Evolutionary conservation across 1,139 yeast species (phyloP).

Genomic region (Debaryomyces robertsiae): DNA sequence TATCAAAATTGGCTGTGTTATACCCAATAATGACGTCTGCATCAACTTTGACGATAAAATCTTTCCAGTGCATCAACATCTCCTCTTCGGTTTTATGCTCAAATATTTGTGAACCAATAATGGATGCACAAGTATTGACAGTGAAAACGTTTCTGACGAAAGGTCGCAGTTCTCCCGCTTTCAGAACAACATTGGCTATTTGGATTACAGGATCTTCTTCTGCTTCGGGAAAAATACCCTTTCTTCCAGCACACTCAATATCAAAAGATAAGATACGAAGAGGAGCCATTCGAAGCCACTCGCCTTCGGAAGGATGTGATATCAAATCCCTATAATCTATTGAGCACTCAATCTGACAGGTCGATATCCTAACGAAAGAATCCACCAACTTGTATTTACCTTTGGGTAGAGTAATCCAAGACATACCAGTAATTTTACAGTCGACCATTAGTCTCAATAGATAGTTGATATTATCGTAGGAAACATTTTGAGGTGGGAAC

Average conservation of each 20-base stretch:
- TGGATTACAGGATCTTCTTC: slow-evolving; percentile 93
- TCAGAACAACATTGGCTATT: slow-evolving; percentile 90
- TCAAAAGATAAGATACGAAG: slow-evolving; percentile 91
- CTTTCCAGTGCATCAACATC: slow-evolving; percentile 83
- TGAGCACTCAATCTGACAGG: slow-evolving; percentile 82
- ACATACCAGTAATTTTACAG: slow-evolving; percentile 92
- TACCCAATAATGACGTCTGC: slow-evolving; percentile 98
- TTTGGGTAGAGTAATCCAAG: slow-evolving; percentile 90
- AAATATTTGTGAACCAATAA: slow-evolving; percentile 89
- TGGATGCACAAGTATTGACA: slow-evolving; percentile 86
- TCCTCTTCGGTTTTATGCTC: slow-evolving; percentile 76
- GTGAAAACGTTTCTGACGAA: slow-evolving; percentile 95
- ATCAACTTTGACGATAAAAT: slow-evolving; percentile 79
- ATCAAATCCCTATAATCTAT: slow-evolving; percentile 69
- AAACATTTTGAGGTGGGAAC: slow-evolving; percentile 61
- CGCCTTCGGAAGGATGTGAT: slow-evolving; percentile 88
- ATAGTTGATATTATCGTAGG: slow-evolving; percentile 90
- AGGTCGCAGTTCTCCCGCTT: slow-evolving; percentile 78
- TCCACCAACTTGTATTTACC: slow-evolving; percentile 60
- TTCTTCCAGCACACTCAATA: slow-evolving; percentile 98
- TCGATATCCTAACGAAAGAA: slow-evolving; percentile 50
- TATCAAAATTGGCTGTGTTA: slow-evolving; percentile 91
- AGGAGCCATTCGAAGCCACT: slow-evolving; percentile 93
- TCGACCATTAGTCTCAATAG: slow-evolving; percentile 88
- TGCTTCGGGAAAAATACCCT: slow-evolving; percentile 95